phyloP scores from a whole-genome alignment of 2,329 filamentous ascomycete species.

The Curvularia verruculosa region DNA sequence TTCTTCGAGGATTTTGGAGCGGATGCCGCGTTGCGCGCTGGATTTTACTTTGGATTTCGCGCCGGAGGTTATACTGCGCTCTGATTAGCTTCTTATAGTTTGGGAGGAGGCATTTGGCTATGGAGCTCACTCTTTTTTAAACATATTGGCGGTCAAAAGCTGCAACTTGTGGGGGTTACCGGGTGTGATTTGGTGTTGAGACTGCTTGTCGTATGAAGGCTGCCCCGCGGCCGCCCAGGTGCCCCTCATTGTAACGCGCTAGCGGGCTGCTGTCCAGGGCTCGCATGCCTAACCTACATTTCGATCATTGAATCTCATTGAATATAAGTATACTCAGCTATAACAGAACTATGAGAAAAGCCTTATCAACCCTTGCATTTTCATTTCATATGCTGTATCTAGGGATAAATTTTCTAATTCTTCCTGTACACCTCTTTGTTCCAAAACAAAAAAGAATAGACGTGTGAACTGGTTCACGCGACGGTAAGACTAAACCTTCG shows the following conservation, averaged over 20 bases:
- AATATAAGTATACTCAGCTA: too few species aligned
- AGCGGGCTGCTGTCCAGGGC: conserved; percentile 4
- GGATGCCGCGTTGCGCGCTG: conserved; percentile 85
- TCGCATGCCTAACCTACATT: conserved; percentile 1
- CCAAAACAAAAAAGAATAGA: too few species aligned
- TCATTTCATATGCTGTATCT: too few species aligned
- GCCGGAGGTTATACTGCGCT: conserved; percentile 69
- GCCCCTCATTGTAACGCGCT: conserved; percentile 18
- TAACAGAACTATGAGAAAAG: too few species aligned
- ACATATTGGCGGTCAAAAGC: conserved; percentile 34
- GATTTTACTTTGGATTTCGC: conserved; percentile 98
- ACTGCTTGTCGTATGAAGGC: conserved; percentile 5
- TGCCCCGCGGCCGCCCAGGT: conserved; percentile 14
- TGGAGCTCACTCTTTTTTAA: conserved; percentile 44
- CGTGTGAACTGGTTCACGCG: too few species aligned
- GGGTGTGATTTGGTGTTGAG: conserved; percentile 11
- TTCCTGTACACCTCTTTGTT: too few species aligned
- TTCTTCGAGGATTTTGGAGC: conserved; percentile 78
- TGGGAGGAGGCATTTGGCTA: not conserved
- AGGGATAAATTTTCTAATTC: too few species aligned
- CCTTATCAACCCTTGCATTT: too few species aligned
- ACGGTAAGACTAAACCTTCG: too few species aligned
- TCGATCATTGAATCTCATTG: not conserved
- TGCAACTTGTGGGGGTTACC: not conserved
- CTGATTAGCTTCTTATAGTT: conserved; percentile 2